Evolutionary conservation across 2,329 filamentous ascomycete genomes (phyloP).

Genomic region (Parastagonospora nodorum): DNA sequence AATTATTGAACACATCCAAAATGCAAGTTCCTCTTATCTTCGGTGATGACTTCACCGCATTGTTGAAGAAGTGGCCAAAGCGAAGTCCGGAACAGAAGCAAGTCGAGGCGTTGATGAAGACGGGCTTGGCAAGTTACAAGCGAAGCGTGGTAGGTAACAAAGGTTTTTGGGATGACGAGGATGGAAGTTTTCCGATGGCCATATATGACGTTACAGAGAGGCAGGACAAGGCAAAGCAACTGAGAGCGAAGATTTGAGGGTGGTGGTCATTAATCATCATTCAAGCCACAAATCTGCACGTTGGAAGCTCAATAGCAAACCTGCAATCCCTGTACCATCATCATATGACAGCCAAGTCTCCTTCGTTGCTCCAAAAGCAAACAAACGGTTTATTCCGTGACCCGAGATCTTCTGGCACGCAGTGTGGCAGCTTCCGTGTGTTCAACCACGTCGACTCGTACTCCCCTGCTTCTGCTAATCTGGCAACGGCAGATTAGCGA

Average conservation of each 20-base stretch:
- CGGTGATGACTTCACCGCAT: slow-evolving; percentile 35
- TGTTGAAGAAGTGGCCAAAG: slow-evolving; percentile 37
- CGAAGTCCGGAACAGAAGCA: slow-evolving; percentile 27
- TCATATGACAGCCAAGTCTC: background rate
- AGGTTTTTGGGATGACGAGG: slow-evolving; percentile 30
- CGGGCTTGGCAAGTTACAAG: slow-evolving; percentile 12
- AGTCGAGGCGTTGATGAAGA: slow-evolving; percentile 23
- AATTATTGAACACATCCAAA: slow-evolving; percentile 5
- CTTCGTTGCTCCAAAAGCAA: background rate
- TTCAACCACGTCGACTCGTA: too few relatives aligned
- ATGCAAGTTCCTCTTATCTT: slow-evolving; percentile 20
- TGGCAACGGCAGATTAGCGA: too few relatives aligned
- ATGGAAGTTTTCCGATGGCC: slow-evolving; percentile 36
- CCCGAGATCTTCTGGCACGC: too few relatives aligned
- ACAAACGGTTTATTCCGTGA: too few relatives aligned
- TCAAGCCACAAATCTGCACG: background rate
- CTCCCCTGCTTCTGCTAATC: too few relatives aligned
- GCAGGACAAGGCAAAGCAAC: slow-evolving; percentile 2
- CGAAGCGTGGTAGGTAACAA: slow-evolving; percentile 24
- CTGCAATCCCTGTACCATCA: too few relatives aligned
- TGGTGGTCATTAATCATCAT: background rate
- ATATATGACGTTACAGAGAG: slow-evolving; percentile 19
- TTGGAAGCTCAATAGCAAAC: background rate
- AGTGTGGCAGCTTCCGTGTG: too few relatives aligned
- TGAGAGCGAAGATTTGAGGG: slow-evolving; percentile 6